phyloP scores from a whole-genome alignment of 2,329 filamentous ascomycete genomes.

The Corynespora cassiicola region DNA sequence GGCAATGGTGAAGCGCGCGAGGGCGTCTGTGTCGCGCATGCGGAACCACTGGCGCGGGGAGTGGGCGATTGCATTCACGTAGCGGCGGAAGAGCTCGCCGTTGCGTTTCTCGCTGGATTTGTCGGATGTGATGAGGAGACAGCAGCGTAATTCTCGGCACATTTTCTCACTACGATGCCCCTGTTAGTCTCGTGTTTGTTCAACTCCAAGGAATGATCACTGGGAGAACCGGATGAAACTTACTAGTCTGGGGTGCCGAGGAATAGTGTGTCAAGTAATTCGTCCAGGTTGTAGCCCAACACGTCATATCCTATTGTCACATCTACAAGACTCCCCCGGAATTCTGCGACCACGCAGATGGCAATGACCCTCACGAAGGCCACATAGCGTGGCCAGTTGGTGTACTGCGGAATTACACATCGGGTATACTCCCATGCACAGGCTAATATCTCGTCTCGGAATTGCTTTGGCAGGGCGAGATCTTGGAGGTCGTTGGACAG shows the following conservation, averaged over 20 bases:
- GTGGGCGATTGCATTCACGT: constrained; percentile 30
- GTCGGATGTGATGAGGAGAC: constrained; percentile 19
- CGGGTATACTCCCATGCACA: constrained; percentile 27
- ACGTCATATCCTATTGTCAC: constrained; percentile 12
- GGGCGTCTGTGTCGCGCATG: constrained; percentile 41
- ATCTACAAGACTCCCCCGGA: constrained; percentile 18
- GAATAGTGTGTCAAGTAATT: neutral
- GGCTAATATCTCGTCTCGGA: constrained; percentile 23
- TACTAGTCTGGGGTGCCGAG: neutral
- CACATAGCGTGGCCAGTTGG: constrained; percentile 26
- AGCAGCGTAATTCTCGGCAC: constrained; percentile 21
- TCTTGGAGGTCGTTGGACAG: constrained; percentile 7
- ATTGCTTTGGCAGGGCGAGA: too few species aligned
- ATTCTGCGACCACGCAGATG: constrained; percentile 27
- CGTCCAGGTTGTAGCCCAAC: constrained; percentile 15
- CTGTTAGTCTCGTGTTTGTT: too few species aligned
- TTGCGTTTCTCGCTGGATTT: constrained; percentile 17
- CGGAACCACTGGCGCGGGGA: constrained; percentile 38
- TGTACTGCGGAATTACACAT: constrained; percentile 26
- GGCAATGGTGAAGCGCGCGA: constrained; percentile 39
- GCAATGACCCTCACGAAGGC: constrained; percentile 24
- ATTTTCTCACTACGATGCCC: too few species aligned
- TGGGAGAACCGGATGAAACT: too few species aligned
- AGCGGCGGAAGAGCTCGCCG: constrained; percentile 33
- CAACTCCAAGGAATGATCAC: too few species aligned